Conservation (phyloP, 2,329 filamentous ascomycete species). For the Fusarium sp. region DNA sequence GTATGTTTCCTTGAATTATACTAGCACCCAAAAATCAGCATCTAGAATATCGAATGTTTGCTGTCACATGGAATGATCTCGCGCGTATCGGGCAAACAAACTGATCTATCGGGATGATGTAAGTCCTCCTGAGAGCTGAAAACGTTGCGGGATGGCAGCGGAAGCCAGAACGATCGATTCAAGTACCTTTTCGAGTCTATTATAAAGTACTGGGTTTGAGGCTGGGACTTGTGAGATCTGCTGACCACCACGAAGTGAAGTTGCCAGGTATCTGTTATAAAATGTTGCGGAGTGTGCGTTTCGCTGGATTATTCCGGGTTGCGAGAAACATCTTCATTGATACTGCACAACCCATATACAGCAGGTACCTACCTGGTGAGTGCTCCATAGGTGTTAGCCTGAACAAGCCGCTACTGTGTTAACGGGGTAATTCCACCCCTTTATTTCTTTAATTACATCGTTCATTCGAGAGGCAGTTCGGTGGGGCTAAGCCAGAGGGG, state of each 20-base stretch:
- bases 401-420: neutral
- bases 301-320: neutral
- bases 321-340: neutral
- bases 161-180: neutral
- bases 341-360: neutral
- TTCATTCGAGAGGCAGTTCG: neutral
- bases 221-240: neutral
- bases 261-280: neutral
- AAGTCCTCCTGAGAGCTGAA: too few relatives aligned
- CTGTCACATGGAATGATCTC: neutral
- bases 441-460: conserved; percentile 1
- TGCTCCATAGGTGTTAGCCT: neutral
- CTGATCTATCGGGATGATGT: neutral
- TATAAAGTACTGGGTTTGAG: neutral
- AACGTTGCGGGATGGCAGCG: neutral
- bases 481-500: conserved; percentile 18
- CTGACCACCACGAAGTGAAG: neutral
- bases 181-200: neutral
- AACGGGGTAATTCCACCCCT: conserved; percentile 5
- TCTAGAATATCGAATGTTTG: neutral
- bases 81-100: neutral
- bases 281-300: neutral
- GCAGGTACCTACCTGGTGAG: neutral
- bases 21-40: neutral
- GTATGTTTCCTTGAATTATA: neutral